These are phyloP conservation scores for Cryptococcus hybrid DNA, from an alignment of 1,284 basidiomycete species.

Conservation along the genomic window DNA sequence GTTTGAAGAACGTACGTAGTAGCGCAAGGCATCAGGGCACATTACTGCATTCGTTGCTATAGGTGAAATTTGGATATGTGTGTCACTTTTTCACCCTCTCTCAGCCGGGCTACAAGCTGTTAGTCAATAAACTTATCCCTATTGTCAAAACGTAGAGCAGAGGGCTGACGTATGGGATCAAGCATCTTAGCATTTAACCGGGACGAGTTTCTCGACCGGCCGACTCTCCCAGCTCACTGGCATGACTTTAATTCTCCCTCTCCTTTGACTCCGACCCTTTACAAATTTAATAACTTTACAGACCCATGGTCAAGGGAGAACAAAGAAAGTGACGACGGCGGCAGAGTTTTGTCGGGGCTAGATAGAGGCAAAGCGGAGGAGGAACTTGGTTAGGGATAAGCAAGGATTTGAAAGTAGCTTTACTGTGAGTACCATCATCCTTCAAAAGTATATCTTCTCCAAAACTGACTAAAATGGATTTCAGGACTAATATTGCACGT, in stretches of 20 bases:
- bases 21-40: too few species aligned
- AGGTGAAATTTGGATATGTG: constrained; percentile 38
- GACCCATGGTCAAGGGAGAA: neutral
- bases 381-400: constrained; percentile 48
- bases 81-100: constrained; percentile 43
- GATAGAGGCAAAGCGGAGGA: constrained; percentile 28
- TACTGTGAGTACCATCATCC: constrained; percentile 46
- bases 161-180: neutral
- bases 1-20: too few species aligned
- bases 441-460: neutral
- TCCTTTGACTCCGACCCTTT: neutral
- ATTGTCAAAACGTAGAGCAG: neutral
- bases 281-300: neutral
- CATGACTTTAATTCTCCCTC: constrained; percentile 33
- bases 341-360: constrained; percentile 33
- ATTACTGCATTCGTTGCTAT: too few species aligned
- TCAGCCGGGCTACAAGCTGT: constrained; percentile 44
- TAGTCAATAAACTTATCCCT: constrained; percentile 5
- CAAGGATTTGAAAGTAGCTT: constrained; percentile 35
- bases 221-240: constrained; percentile 40
- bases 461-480: neutral
- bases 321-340: neutral
- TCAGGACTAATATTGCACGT: constrained; percentile 43
- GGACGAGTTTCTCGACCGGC: constrained; percentile 45
- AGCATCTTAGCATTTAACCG: constrained; percentile 45